Conservation (phyloP, 2,329 filamentous ascomycete genomes). For the Chaetomiaceae sp. region DNA sequence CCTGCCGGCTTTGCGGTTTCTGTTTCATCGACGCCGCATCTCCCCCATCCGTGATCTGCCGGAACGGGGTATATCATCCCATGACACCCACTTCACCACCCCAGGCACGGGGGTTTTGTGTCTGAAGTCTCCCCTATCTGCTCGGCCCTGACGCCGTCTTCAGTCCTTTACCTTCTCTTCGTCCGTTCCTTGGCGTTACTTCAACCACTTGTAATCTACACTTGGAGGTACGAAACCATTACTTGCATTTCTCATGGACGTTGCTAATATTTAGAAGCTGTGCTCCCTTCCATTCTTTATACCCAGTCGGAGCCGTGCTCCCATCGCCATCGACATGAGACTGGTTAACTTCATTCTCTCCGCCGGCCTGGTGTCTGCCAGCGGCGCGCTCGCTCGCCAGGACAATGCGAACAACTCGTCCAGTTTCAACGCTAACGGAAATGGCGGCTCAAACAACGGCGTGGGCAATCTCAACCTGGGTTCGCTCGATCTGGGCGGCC, state of each 20-base stretch:
- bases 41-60: neutral
- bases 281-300: neutral
- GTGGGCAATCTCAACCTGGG: slow-evolving; percentile 12
- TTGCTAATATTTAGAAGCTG: neutral
- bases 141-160: neutral
- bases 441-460: too few species aligned
- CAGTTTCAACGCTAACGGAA: too few species aligned
- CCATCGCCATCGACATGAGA: slow-evolving; percentile 22
- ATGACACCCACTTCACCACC: neutral
- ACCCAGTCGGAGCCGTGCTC: neutral
- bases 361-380: slow-evolving; percentile 29
- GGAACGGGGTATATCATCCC: neutral
- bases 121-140: neutral
- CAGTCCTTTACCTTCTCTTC: slow-evolving; percentile 4
- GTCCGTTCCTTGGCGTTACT: neutral
- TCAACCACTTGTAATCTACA: neutral
- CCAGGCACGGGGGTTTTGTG: neutral
- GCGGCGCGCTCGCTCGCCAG: too few species aligned
- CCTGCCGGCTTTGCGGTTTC: slow-evolving; percentile 7
- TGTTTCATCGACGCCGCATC: slow-evolving; percentile 13
- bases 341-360: slow-evolving; percentile 19
- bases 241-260: neutral
- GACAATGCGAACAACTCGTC: too few species aligned
- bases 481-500: slow-evolving; percentile 18
- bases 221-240: neutral